These are phyloP conservation scores for Tuber aestivum DNA, from an alignment of 495 filamentous ascomycete genomes.

Conservation along the genomic window DNA sequence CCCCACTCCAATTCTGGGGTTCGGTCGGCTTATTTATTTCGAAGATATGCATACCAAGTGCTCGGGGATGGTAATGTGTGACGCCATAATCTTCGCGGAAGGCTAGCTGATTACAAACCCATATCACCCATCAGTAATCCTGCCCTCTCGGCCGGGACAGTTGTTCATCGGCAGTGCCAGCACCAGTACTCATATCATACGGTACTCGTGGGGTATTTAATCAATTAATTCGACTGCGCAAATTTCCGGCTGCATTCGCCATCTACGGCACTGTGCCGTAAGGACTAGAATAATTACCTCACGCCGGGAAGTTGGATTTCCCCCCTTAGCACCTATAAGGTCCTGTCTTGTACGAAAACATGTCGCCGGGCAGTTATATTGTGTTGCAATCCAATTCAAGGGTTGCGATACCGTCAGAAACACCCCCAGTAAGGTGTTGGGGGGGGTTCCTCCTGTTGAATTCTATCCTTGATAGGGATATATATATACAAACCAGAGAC, in stretches of 20 bases:
- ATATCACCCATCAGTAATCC: not conserved
- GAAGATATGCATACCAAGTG: conserved; percentile 13
- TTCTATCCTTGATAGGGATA: too few relatives aligned
- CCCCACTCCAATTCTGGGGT: not conserved
- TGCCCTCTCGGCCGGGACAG: not conserved
- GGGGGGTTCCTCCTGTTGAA: too few relatives aligned
- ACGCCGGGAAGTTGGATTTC: too few relatives aligned
- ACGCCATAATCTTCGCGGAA: conserved; percentile 20
- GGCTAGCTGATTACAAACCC: conserved; percentile 3
- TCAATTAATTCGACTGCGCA: not conserved
- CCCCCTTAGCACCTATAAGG: too few relatives aligned
- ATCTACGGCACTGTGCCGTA: not conserved
- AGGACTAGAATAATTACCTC: too few relatives aligned
- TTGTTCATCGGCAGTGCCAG: not conserved
- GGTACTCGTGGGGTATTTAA: not conserved
- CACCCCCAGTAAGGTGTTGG: too few relatives aligned
- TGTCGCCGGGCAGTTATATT: too few relatives aligned
- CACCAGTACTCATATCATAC: not conserved
- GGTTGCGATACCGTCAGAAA: too few relatives aligned
- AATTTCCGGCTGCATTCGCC: not conserved
- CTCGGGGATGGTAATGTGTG: conserved; percentile 25
- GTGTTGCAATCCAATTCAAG: too few relatives aligned
- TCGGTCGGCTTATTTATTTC: conserved; percentile 2
- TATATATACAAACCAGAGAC: too few relatives aligned
- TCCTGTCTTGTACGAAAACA: too few relatives aligned